Base-by-base conservation (phyloP, 257 asterid genomes). In the Solanum piurae region DNA sequence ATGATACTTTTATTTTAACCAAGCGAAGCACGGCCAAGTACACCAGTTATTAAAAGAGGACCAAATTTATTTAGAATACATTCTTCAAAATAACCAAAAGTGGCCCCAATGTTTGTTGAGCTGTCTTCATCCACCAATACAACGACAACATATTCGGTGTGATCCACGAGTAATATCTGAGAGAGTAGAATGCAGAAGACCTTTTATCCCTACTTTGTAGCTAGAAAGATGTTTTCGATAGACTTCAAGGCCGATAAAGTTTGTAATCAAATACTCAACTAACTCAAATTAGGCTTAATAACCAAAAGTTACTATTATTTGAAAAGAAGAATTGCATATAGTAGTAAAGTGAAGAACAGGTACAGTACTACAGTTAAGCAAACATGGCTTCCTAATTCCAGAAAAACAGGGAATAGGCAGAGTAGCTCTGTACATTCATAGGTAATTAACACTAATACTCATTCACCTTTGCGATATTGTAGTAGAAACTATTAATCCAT, bases 341-440 rank as follows among this genome's bases (percentile, higher is more conserved):
- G 29, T 62, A 55, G 64, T 2, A 6, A 77, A 58, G 37, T 84
- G 68, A 88, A 77, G 27, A 31, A 84, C 40, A 89, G 25, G 40
- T 76, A 64, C 74, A 72, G 62, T 76, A 42, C 64, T 34, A 60
- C 77, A 79, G 36, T 44, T 79, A 27, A 14, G 72, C 62, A 40
- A 16, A 88, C 44, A 40, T 86, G 44, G 52, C 52, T 87, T 88
- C 86, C 84, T 86, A 86, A 89, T 87, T 89, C 73, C 88, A 89
- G 42, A 66, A 88, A 88, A 83, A 89, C 85, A 89, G 72, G 85
- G 68, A 88, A 69, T n/a, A 86, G 91, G 80, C 90, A 89, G 85
- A 84, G 86, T 46, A 88, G 49, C 84, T 72, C 55, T 86, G 89
- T 72, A 91, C 89, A 89, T 29, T 73, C 76, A 52, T 29, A 40